Base-by-base conservation (phyloP, 1,139 yeast species). In the Hyphopichia buzzinii region DNA sequence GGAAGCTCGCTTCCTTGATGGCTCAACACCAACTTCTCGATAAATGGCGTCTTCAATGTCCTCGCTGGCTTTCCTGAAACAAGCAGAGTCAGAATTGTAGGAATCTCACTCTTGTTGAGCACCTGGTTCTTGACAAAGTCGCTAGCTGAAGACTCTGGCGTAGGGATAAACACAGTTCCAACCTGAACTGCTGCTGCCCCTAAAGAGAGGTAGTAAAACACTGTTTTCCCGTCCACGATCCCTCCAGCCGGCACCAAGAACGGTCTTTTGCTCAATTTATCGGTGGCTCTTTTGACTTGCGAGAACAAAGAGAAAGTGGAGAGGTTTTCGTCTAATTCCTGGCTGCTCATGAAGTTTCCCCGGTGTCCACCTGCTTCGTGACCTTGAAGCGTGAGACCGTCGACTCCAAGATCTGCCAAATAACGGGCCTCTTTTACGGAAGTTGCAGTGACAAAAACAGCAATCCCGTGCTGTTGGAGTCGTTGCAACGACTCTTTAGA, bases 301-400 rank as follows among this genome's bases (percentile, higher is more conserved):
- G 40, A 38, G 30, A 67, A 64, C 31, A 72, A 52, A 0, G 61
- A 59, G 31, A 41, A 46, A 0, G 76, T 68, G 4, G 64, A 48
- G 33, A 72, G 49, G 22, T 59, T 52, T 29, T 59, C 67, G 42
- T 72, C 78, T 2, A 46, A 31, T 6, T 36, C 37, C 14, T 45
- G 48, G 12, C 45, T 48, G 3, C 44, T 44, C 8, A 61, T 42
- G 39, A 66, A 74, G 43, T 64, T 66, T 2, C 80, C 81, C 26
- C 80, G 50, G 46, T 75, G 80, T 0, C 80, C 80, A 29, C 80
- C 80, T 3, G 80, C 80, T 47, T 74, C 79, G 48, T 60, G 66
- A 0, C 80, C 79, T 50, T 75, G 81, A 25, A 66, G 54, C 3
- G 71, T 54, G 4, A 74, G 51, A 3, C 74, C 79, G 44, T 71